A percentile compares a stretch with the other conserved stretches of the same genome.
Conservation (phyloP, 1,284 basidiomycete species). For the Sanghuangporus weigelae region DNA sequence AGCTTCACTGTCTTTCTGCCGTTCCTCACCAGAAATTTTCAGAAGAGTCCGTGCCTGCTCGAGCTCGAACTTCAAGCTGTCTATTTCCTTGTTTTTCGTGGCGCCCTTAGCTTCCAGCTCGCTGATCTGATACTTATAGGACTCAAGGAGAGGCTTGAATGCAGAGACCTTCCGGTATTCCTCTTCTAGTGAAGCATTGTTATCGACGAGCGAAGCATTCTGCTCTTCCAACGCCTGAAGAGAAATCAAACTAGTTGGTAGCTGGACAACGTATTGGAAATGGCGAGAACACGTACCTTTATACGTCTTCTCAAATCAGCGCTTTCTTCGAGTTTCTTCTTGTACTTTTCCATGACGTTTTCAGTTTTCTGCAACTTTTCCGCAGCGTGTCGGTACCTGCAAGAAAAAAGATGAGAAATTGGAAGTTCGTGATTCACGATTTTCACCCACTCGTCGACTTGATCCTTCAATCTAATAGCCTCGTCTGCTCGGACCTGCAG, state of each 20-base stretch:
- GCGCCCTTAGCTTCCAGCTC: constrained; percentile 74
- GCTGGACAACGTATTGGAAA: neutral
- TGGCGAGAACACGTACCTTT: constrained; percentile 47
- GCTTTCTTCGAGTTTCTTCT: constrained; percentile 95
- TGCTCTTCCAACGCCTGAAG: constrained; percentile 82
- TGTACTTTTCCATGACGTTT: constrained; percentile 98
- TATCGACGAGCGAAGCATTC: constrained; percentile 87
- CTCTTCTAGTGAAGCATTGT: constrained; percentile 86
- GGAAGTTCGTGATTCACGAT: constrained; percentile 9
- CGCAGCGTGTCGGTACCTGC: constrained; percentile 77
- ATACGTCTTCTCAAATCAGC: constrained; percentile 84
- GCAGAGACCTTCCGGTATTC: constrained; percentile 84
- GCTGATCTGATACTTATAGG: constrained; percentile 84
- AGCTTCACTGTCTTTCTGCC: constrained; percentile 77
- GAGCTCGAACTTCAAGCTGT: constrained; percentile 70
- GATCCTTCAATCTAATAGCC: constrained; percentile 78
- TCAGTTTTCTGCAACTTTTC: constrained; percentile 92
- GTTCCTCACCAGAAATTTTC: constrained; percentile 63
- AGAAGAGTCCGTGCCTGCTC: constrained; percentile 70
- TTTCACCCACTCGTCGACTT: constrained; percentile 81
- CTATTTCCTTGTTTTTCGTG: constrained; percentile 62
- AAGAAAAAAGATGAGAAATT: neutral
- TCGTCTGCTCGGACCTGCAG: constrained; percentile 77
- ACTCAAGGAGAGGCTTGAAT: constrained; percentile 88
- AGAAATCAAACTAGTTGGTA: constrained; percentile 6